Evolutionary conservation across 306 rosid species (phyloP).

Genomic region (Gleditsia sinensis): DNA sequence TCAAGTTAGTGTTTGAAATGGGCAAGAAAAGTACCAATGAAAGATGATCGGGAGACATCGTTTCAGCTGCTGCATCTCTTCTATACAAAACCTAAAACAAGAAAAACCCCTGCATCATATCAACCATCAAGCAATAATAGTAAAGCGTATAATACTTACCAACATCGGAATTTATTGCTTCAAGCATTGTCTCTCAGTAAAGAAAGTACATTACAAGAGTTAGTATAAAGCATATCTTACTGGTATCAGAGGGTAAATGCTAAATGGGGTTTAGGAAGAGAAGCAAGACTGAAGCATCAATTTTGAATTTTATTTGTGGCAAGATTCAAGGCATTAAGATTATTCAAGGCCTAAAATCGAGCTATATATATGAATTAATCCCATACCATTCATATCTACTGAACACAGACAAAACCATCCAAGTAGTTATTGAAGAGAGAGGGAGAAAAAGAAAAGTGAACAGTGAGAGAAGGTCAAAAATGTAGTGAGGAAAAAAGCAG

Average conservation of each 20-base stretch:
- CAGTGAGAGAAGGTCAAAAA: too few relatives aligned
- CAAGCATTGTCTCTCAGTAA: not conserved
- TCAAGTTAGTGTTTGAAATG: not conserved
- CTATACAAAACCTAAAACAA: conserved; percentile 61
- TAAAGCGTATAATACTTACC: not conserved
- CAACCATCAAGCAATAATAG: conserved; percentile 12
- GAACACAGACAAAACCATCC: too few relatives aligned
- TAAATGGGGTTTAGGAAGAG: not conserved
- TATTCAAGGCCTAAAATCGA: too few relatives aligned
- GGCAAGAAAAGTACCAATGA: conserved; percentile 59
- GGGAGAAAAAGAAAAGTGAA: too few relatives aligned
- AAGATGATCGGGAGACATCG: conserved; percentile 61
- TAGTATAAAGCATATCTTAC: not conserved
- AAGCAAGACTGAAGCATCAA: not conserved
- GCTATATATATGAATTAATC: too few relatives aligned
- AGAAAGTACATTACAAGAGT: conserved; percentile 3
- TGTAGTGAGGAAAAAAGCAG: too few relatives aligned
- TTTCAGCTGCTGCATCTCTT: conserved; percentile 49
- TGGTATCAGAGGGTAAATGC: not conserved
- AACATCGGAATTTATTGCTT: not conserved
- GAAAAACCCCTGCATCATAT: not conserved
- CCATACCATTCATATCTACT: too few relatives aligned
- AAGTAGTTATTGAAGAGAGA: too few relatives aligned
- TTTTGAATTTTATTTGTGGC: not conserved
- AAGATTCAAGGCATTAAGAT: conserved; percentile 8